Percentiles rank a stretch among this genome's conserved stretches.
phyloP scores from a whole-genome alignment of 352 stramenopile species.

The Globisporangium barbulae region DNA sequence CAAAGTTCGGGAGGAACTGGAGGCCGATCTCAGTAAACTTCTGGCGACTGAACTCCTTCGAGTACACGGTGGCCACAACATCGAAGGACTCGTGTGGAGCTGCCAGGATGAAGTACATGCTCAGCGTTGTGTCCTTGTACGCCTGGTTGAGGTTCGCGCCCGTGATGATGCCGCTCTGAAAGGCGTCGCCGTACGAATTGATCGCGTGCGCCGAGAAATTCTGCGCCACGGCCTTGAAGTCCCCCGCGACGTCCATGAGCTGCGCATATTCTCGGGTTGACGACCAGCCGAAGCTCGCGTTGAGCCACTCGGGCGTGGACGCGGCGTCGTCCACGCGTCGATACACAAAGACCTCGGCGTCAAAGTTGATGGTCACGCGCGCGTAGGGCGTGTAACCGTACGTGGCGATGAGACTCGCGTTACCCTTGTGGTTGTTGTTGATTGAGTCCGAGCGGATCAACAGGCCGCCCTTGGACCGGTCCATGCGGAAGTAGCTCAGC shows the following conservation, averaged over 20 bases:
- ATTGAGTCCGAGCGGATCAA: conserved; percentile 62
- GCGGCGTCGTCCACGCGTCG: conserved; percentile 49
- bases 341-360: conserved; percentile 72
- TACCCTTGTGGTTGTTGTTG: conserved; percentile 78
- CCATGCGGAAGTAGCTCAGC: conserved; percentile 80
- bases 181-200: conserved; percentile 74
- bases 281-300: conserved; percentile 50
- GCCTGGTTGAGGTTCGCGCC: conserved; percentile 53
- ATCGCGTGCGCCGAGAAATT: conserved; percentile 62
- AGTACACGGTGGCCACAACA: conserved; percentile 52
- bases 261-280: conserved; percentile 68
- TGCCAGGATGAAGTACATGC: conserved; percentile 84
- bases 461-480: conserved; percentile 53
- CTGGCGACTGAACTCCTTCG: conserved; percentile 73
- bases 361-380: conserved; percentile 73
- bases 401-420: conserved; percentile 36
- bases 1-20: conserved; percentile 52
- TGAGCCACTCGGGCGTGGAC: conserved; percentile 67
- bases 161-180: conserved; percentile 49
- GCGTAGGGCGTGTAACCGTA: conserved; percentile 64
- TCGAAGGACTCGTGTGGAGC: conserved; percentile 61
- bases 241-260: conserved; percentile 49
- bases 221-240: conserved; percentile 56
- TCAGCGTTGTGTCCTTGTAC: conserved; percentile 60
- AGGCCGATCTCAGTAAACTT: conserved; percentile 51